Percentiles rank a stretch among this genome's conserved stretches.
Conservation (phyloP, 176 grass and related monocot species). For the Oryza longistaminata region DNA sequence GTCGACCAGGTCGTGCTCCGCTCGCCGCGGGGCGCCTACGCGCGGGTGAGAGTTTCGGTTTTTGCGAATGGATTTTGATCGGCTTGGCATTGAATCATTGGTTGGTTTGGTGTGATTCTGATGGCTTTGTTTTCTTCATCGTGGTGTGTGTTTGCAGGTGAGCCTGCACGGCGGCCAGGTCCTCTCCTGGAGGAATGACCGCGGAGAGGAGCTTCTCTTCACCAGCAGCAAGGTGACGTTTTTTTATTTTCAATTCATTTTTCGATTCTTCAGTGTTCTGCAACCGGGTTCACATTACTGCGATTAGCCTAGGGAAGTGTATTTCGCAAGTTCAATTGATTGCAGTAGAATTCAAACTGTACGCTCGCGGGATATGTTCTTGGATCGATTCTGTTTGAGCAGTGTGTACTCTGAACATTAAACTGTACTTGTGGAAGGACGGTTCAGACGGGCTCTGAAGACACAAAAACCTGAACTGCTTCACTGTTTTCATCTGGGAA, state of each 20-base stretch:
- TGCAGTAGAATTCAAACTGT: background rate
- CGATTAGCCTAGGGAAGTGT: background rate
- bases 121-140: constrained; percentile 32
- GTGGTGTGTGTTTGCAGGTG: constrained; percentile 52
- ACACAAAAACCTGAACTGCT: background rate
- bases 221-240: constrained; percentile 83
- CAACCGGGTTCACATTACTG: background rate
- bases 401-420: constrained; percentile 5
- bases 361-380: background rate
- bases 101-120: constrained; percentile 7
- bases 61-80: background rate
- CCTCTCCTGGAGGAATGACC: constrained; percentile 91
- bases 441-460: background rate
- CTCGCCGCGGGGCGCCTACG: constrained; percentile 66
- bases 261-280: background rate
- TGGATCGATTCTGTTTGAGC: background rate
- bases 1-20: constrained; percentile 65
- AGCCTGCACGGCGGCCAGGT: constrained; percentile 94
- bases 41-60: constrained; percentile 62
- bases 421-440: background rate
- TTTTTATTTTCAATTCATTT: background rate
- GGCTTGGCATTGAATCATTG: background rate
- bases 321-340: background rate
- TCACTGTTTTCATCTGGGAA: background rate
- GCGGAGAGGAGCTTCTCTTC: constrained; percentile 90